Conservation (phyloP, 2,329 filamentous ascomycete genomes). For the Chrysoporthe cubensis region DNA sequence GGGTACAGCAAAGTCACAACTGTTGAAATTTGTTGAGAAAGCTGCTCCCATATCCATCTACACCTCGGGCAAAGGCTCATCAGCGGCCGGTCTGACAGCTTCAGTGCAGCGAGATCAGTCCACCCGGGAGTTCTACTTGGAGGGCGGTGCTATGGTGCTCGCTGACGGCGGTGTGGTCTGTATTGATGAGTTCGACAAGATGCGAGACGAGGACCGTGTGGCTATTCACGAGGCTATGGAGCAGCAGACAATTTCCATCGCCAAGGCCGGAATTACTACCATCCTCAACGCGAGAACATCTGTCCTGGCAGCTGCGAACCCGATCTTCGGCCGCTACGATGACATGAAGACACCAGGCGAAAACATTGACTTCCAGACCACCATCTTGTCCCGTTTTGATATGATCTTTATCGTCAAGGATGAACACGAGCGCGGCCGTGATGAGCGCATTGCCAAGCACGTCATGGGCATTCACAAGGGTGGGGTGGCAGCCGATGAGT, state of each 20-base stretch:
- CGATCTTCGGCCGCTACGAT: conserved; percentile 96
- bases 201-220: conserved; percentile 96
- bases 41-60: conserved; percentile 97
- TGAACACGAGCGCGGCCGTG: conserved; percentile 85
- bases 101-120: conserved; percentile 92
- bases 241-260: conserved; percentile 98
- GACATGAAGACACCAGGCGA: conserved; percentile 97
- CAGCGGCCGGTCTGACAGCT: conserved; percentile 93
- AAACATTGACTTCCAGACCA: conserved; percentile 99
- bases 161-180: conserved; percentile 96
- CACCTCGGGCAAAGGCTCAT: conserved; percentile 97
- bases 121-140: conserved; percentile 95
- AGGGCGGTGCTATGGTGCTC: conserved; percentile 97
- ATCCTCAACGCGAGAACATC: conserved; percentile 96
- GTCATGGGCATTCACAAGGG: conserved; percentile 98
- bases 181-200: conserved; percentile 99
- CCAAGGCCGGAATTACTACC: conserved; percentile 97
- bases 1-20: conserved; percentile 95
- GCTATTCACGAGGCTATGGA: conserved; percentile 99
- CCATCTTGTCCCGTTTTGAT: conserved; percentile 96
- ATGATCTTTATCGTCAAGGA: conserved; percentile 99
- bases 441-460: conserved; percentile 93
- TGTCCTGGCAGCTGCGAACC: conserved; percentile 93
- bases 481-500: conserved; percentile 78
- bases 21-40: conserved; percentile 97